Conservation (phyloP, 2,329 filamentous ascomycete species). For the Pseudocercospora fijiensis region DNA sequence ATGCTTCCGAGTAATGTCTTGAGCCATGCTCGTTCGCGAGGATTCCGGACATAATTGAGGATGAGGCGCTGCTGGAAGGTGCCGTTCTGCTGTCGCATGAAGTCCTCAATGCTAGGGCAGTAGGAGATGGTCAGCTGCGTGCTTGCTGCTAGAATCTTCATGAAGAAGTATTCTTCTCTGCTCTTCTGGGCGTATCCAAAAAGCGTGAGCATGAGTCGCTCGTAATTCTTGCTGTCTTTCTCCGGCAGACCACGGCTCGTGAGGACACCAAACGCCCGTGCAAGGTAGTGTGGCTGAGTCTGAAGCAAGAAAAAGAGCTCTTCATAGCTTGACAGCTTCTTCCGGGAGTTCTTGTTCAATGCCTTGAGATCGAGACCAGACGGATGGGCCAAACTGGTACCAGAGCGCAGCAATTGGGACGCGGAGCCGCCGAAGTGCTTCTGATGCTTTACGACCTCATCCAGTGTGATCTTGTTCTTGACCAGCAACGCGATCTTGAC, state of each 20-base stretch:
- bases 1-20: constrained; percentile 81
- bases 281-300: constrained; percentile 92
- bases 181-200: constrained; percentile 98
- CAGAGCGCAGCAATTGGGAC: constrained; percentile 35
- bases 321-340: constrained; percentile 95
- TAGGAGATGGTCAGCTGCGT: constrained; percentile 82
- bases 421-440: constrained; percentile 80
- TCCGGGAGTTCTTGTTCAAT: constrained; percentile 91
- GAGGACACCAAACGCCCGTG: constrained; percentile 79
- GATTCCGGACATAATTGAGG: constrained; percentile 82
- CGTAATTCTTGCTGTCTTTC: constrained; percentile 88
- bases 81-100: constrained; percentile 68
- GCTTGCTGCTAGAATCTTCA: constrained; percentile 81
- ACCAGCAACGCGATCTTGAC: constrained; percentile 98
- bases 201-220: constrained; percentile 90
- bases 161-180: constrained; percentile 91
- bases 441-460: constrained; percentile 96
- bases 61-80: constrained; percentile 92
- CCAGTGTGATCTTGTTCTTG: constrained; percentile 98
- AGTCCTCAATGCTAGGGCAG: constrained; percentile 74
- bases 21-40: constrained; percentile 87
- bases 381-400: constrained; percentile 54
- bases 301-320: constrained; percentile 97
- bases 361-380: constrained; percentile 90
- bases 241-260: constrained; percentile 82